Base-by-base conservation (phyloP, 352 stramenopile species). In the Phytopythium mirpurense region DNA sequence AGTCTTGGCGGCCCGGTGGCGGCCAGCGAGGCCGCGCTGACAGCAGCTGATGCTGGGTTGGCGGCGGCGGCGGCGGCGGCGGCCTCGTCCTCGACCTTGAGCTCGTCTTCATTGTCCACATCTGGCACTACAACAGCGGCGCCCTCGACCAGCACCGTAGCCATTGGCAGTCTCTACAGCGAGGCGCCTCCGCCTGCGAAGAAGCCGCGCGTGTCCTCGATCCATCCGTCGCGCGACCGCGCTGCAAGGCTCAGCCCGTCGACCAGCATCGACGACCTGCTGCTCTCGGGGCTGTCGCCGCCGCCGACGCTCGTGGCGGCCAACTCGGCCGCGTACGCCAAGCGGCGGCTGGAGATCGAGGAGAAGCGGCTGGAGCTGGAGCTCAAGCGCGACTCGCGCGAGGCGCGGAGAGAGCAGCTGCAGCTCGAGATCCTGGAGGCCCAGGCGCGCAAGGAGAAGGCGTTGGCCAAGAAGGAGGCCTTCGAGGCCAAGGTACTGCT, bases 331-430 rank as follows among this genome's bases (percentile, higher is more conserved):
- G 31, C 46, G 48, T 67, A 76, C 52, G 56, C 64, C 38, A 70
- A 68, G 43, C 56, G 56, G 19, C 67, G 71, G 18, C 51, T 88
- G 23, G 72, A 83, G 49, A 67, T 88, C 38, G 77, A 85, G 44
- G 77, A 88, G 59, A 82, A 72, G 56, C 71, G 72, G 0, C 50
- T 88, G 35, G 15, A 61, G 56, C 65, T 88, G 6, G 74, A 85
- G 48, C 63, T 81, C 29, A 64, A 70, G 50, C 49, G 59, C 10
- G 65, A 82, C 27, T 23, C 63, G 36, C 70, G 77, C 12, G 72
- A 82, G 37, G 62, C 76, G 46, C 56, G 56, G 14, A 65, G 74
- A 32, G 72, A 84, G 32, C 48, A 37, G 5, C 54, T 74, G 41
- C 55, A 74, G 26, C 43, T 88, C 26, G 55, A 76, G 59, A 74